Conservation (phyloP, 805 yeast genomes). For the Kodamaea sagamina region DNA sequence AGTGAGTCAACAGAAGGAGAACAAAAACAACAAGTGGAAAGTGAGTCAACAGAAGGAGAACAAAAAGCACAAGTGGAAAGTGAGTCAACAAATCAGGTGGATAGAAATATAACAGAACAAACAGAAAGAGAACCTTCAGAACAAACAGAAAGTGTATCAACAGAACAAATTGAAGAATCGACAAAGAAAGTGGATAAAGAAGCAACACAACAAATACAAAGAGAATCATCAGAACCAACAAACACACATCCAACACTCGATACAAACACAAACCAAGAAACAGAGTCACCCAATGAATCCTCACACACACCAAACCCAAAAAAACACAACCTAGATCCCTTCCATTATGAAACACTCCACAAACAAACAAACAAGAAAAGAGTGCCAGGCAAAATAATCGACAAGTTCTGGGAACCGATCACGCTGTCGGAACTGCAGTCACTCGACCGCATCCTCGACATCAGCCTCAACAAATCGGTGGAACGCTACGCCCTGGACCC, state of each 20-base stretch:
- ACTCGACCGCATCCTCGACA: conserved; percentile 27
- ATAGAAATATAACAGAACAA: too few relatives aligned
- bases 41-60: too few relatives aligned
- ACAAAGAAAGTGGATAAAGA: not conserved
- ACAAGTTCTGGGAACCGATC: conserved; percentile 33
- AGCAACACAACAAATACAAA: not conserved
- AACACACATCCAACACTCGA: too few relatives aligned
- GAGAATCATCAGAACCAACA: too few relatives aligned
- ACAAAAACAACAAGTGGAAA: too few relatives aligned
- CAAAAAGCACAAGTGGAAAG: too few relatives aligned
- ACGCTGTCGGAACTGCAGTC: conserved; percentile 18
- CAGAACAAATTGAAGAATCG: not conserved
- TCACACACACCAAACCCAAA: not conserved
- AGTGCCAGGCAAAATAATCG: conserved; percentile 29
- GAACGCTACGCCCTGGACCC: conserved; percentile 22
- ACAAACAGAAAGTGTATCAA: not conserved
- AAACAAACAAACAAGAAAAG: conserved; percentile 3
- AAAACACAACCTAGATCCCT: not conserved
- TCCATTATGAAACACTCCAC: not conserved
- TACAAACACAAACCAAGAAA: too few relatives aligned
- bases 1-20: too few relatives aligned
- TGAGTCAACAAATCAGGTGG: too few relatives aligned
- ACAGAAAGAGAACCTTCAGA: not conserved
- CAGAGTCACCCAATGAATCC: not conserved
- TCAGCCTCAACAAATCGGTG: conserved; percentile 28